Conservation (phyloP, 2,329 filamentous ascomycete genomes). For the Hypoxylon sp. region DNA sequence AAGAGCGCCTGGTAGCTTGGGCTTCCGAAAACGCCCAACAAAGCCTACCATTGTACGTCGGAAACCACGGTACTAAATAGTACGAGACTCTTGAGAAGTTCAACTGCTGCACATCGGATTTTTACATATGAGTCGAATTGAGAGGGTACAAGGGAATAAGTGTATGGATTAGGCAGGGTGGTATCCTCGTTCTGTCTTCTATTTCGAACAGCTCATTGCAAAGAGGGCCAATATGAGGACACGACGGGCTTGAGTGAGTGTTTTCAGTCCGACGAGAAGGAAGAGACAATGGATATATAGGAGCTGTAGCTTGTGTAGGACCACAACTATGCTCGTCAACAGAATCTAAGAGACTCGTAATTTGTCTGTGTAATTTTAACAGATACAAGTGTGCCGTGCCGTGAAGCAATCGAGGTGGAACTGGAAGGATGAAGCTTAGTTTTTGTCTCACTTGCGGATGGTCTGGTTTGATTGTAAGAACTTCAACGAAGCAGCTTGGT, state of each 20-base stretch:
- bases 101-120: background rate
- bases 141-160: background rate
- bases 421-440: background rate
- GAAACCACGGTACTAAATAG: slow-evolving; percentile 10
- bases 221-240: background rate
- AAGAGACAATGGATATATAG: background rate
- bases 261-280: background rate
- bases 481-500: background rate
- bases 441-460: background rate
- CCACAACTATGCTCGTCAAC: background rate
- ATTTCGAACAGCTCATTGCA: background rate
- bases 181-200: background rate
- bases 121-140: background rate
- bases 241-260: background rate
- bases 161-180: background rate
- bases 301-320: background rate
- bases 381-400: slow-evolving; percentile 2
- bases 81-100: background rate
- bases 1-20: slow-evolving; percentile 42
- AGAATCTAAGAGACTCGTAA: background rate
- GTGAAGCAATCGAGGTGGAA: background rate
- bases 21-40: slow-evolving; percentile 48
- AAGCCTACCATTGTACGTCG: slow-evolving; percentile 48
- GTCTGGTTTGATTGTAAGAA: background rate
- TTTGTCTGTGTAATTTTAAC: background rate